Base-by-base conservation (phyloP, 2,329 filamentous ascomycete species). In the Alternaria triticimaculans region DNA sequence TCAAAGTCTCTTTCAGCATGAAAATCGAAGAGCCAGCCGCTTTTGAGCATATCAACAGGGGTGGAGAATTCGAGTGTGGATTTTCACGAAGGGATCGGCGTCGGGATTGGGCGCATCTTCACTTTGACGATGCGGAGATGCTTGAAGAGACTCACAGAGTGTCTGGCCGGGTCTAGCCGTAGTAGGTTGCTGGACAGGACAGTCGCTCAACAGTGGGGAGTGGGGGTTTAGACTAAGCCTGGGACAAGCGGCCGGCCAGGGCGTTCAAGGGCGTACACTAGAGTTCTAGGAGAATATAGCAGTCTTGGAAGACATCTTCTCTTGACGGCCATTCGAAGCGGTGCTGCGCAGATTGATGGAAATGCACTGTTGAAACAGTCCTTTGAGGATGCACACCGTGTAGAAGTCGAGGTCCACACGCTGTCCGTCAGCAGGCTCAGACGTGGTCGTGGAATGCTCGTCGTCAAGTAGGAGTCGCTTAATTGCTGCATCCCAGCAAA, bases 161-260 rank as follows among this genome's bases (percentile, higher is more conserved):
- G 41, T 50, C 41, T 53, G 26, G 60, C 48, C 43, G 37, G 43
- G n/a, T 37, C 25, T 15, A 46, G 50, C 44, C 28, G 50, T 18
- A 6, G 26, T 15, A 55, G 43, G 14, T 55, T 48, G 44, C 43
- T 23, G 14, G 18, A 23, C n/a, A 37, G 25, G 30, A 55, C 30
- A 51, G 51, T 54, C 37, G 57, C 28, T 55, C 30, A 48, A 55
- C 21, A 41, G 49, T 46, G 43, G 30, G 23, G 46, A 58, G 59
- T 58, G 41, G 21, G 44, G 23, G 30, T 49, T 23, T 33, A 55
- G 18, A 46, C 37, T 26, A 50, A 51, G 53, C 15, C 50, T 45
- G 54, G 33, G 21, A 60, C 44, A 28, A 45, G 18, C 46, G 57
- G 45, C 37, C 26, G 21, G 45, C n/a, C 25, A 37, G 20, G 51